Evolutionary conservation across 805 yeast species (phyloP).

Genomic region (Yarrowia hollandica): DNA sequence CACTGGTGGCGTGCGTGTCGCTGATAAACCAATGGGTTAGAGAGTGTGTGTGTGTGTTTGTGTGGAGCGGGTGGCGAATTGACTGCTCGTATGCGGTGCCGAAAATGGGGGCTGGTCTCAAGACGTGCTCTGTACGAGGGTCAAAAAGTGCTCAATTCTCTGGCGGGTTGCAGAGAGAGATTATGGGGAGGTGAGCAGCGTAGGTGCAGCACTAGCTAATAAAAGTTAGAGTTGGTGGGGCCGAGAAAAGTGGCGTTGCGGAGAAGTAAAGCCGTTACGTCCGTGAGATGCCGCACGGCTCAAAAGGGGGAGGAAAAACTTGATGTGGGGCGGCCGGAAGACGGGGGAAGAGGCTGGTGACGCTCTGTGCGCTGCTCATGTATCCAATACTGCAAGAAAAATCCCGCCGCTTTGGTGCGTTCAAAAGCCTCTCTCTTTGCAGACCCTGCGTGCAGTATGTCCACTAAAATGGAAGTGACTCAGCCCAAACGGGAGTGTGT

Average conservation of each 20-base stretch:
- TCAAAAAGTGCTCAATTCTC: no score
- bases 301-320: no score
- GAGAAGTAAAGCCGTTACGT: neutral
- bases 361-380: neutral
- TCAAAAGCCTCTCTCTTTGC: neutral
- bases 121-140: no score
- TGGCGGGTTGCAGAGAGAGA: no score
- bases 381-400: no score
- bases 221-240: constrained; percentile 25
- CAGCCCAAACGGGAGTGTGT: constrained; percentile 15
- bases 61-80: neutral
- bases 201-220: neutral
- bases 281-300: no score
- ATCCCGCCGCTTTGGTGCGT: no score
- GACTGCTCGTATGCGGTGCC: neutral
- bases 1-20: neutral
- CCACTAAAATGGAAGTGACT: constrained; percentile 13
- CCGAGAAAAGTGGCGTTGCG: constrained; percentile 25
- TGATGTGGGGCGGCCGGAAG: no score
- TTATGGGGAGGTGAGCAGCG: no score
- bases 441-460: constrained; percentile 16
- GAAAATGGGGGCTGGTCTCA: no score
- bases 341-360: no score
- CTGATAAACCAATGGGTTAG: neutral
- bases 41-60: neutral